Base-by-base conservation (phyloP, 176 grass and related monocot genomes). In the Triticum turgidum region DNA sequence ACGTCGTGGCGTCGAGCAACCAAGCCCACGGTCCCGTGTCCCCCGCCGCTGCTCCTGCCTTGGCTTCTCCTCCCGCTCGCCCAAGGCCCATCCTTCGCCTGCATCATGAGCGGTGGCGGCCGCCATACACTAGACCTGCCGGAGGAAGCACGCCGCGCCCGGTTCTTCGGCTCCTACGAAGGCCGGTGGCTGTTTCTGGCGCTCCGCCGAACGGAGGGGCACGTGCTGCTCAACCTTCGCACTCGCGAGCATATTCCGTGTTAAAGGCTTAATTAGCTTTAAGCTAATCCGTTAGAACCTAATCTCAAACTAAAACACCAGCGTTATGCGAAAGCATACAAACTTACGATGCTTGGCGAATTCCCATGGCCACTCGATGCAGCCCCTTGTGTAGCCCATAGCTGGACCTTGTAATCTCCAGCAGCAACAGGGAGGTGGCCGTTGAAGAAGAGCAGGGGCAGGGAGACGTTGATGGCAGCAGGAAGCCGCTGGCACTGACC, bases 91-190 rank as follows among this genome's bases (percentile, higher is more conserved):
- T 67, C 65, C 65, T 33, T 69, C 6, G 65, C 65, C 30, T 69
- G 65, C 65, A 35, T 69, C 65, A 30, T 67, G 13, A 7, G 14
- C 65, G 65, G 65, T 6, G 65, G 65, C 30, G 65, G 30, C 7
- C 14, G 30, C 15, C 65, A 69, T 32, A 33, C 15, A 3, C 65
- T 69, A 7, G 14, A 35, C 65, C 65, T 69, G 32, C 65, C 65
- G 32, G 65, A 69, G 15, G 65, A 69, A 7, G 15, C 65, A 10
- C 69, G 38, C 21, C 69, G 4, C 21, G 39, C 70, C 4, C 39
- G 70, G 12, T 45, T 73, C 70, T 73, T 73, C n/a, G 70, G 70
- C n/a, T 73, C 70, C n/a, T 73, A 73, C 70, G 38, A 73, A 12
- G 70, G 70, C 70, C 42, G 42, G 39, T 73, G 70, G 70, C 39